Evolutionary conservation across 225 moss, liverwort and hornwort genomes (phyloP).

Genomic region (Polytrichum commune): DNA sequence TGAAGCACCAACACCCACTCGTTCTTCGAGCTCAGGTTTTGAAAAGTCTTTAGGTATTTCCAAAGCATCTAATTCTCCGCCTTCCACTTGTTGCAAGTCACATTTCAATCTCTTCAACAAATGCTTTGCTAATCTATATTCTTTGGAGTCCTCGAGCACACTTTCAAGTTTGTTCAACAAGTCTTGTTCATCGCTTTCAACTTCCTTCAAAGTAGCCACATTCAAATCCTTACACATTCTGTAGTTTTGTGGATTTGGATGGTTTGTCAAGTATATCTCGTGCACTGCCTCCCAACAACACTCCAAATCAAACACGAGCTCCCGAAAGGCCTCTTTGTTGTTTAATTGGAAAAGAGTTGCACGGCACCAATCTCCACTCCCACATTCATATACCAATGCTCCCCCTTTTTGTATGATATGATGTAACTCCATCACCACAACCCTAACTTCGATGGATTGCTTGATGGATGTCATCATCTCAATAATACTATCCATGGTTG

Average conservation of each 20-base stretch:
- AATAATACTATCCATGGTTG: background rate
- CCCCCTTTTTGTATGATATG: background rate
- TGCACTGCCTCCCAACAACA: background rate
- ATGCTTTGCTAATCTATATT: slow-evolving; percentile 26
- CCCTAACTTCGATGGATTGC: background rate
- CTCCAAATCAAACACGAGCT: slow-evolving; percentile 1
- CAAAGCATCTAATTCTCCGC: background rate
- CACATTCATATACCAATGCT: background rate
- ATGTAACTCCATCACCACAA: background rate
- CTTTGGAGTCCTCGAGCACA: background rate
- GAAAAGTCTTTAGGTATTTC: background rate
- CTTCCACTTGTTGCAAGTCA: slow-evolving; percentile 8
- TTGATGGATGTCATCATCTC: background rate
- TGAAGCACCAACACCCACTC: background rate
- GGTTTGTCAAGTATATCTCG: background rate
- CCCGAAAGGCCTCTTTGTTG: slow-evolving; percentile 1
- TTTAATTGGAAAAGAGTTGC: background rate
- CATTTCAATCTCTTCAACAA: slow-evolving; percentile 26
- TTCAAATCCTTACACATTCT: too few species aligned
- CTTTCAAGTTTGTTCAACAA: background rate
- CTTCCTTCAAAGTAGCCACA: background rate
- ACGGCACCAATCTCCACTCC: background rate
- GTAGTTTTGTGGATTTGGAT: background rate
- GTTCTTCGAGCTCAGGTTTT: background rate
- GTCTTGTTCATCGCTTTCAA: background rate